phyloP scores from a whole-genome alignment of 1,284 basidiomycete genomes.

The Testicularia cyperi region DNA sequence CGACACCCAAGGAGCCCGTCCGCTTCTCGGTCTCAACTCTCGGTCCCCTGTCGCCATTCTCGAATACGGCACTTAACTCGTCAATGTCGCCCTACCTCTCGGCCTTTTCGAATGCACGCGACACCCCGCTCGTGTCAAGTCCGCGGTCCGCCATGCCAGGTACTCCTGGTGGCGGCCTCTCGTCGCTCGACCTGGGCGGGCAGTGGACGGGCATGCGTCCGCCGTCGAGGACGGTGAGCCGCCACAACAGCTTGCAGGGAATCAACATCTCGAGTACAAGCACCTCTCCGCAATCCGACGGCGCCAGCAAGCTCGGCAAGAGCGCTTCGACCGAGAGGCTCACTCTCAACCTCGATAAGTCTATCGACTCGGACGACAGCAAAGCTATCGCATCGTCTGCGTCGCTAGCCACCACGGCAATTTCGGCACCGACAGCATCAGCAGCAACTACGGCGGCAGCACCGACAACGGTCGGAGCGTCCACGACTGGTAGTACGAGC shows the following conservation, averaged over 20 bases:
- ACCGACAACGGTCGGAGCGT: constrained; percentile 3
- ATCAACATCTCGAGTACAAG: constrained; percentile 14
- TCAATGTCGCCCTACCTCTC: constrained; percentile 57
- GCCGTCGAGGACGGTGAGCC: constrained; percentile 26
- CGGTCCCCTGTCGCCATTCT: constrained; percentile 54
- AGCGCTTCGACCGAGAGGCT: constrained; percentile 25
- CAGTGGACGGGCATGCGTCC: constrained; percentile 43
- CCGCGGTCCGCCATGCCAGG: constrained; percentile 31
- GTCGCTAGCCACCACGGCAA: constrained; percentile 1
- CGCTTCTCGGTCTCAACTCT: constrained; percentile 49
- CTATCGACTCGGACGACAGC: constrained; percentile 1
- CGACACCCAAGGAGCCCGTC: constrained; percentile 44
- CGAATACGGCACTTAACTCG: constrained; percentile 53
- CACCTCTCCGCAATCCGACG: constrained; percentile 31
- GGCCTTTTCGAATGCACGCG: constrained; percentile 57
- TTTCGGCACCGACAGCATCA: neutral
- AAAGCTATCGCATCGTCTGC: constrained; percentile 1
- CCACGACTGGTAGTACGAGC: neutral
- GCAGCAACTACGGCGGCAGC: constrained; percentile 2
- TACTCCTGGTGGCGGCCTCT: constrained; percentile 18
- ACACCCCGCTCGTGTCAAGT: constrained; percentile 54
- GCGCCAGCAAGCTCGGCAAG: constrained; percentile 13
- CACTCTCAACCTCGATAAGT: constrained; percentile 9
- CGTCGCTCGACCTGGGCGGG: constrained; percentile 31
- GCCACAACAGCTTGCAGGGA: constrained; percentile 40